Percentiles rank a stretch among this genome's conserved stretches.
Conservation (phyloP, 208 protist genomes). For the Leishmania tropica region DNA sequence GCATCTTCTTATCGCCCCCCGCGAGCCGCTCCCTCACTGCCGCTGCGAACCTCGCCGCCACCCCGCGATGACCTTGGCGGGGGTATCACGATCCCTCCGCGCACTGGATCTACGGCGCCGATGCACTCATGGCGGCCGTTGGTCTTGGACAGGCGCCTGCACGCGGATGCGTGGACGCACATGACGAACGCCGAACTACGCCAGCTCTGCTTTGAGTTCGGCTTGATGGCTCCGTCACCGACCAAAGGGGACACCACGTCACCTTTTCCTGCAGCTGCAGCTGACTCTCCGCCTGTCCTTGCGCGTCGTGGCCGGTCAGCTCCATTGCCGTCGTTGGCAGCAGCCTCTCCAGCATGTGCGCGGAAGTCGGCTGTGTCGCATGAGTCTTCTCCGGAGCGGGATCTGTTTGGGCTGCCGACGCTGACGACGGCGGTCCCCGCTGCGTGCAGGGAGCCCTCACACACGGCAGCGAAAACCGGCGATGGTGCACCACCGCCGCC, state of each 20-base stretch:
- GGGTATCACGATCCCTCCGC: not conserved
- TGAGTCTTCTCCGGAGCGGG: not conserved
- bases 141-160: not conserved
- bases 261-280: too few relatives aligned
- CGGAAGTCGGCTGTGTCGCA: not conserved
- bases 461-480: not conserved
- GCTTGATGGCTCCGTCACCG: conserved; percentile 10
- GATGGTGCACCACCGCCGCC: not conserved
- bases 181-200: conserved; percentile 33
- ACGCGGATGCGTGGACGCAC: conserved; percentile 11
- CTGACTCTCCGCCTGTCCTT: not conserved
- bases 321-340: not conserved
- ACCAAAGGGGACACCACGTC: not conserved
- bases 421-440: not conserved
- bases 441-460: not conserved
- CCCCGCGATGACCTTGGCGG: not conserved
- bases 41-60: not conserved
- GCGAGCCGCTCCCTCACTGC: not conserved
- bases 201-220: conserved; percentile 15
- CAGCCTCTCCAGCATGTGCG: not conserved
- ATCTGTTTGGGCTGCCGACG: conserved; percentile 2
- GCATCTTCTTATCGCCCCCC: not conserved
- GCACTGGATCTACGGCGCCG: not conserved
- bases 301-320: not conserved
- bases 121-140: not conserved